phyloP scores from a whole-genome alignment of 2,329 filamentous ascomycete species.

The Hysterium pulicare region DNA sequence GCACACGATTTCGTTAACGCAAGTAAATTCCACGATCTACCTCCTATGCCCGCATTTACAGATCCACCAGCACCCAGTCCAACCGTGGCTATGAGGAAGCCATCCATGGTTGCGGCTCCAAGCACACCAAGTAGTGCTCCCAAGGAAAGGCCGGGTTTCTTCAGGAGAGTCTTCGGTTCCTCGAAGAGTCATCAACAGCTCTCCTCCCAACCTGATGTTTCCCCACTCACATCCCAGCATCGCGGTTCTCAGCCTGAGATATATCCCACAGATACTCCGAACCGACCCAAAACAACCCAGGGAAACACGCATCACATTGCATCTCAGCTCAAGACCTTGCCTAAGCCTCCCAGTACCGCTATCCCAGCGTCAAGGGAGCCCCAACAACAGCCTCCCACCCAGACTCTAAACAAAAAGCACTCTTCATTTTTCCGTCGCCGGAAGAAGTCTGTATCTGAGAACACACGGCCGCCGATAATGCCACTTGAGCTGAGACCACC shows the following conservation, averaged over 20 bases:
- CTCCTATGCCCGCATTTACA: conserved; percentile 43
- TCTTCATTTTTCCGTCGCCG: conserved; percentile 91
- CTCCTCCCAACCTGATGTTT: conserved; percentile 18
- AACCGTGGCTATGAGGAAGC: conserved; percentile 51
- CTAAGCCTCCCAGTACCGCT: conserved; percentile 25
- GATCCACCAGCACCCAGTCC: conserved; percentile 54
- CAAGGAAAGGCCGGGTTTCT: conserved; percentile 78
- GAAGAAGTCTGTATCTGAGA: conserved; percentile 82
- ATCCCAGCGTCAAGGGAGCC: conserved; percentile 18
- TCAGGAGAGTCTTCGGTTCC: conserved; percentile 81
- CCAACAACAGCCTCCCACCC: conserved; percentile 21
- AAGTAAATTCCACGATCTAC: conserved; percentile 41
- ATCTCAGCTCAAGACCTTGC: conserved; percentile 46
- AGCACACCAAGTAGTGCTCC: conserved; percentile 39
- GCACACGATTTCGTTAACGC: conserved; percentile 49
- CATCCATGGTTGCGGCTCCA: conserved; percentile 28
- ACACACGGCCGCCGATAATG: conserved; percentile 58
- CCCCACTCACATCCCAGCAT: conserved; percentile 14
- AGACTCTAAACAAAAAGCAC: conserved; percentile 75
- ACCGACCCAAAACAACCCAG: conserved; percentile 37
- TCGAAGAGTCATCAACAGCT: conserved; percentile 52
- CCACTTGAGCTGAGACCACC: conserved; percentile 40
- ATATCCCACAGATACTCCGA: conserved; percentile 28
- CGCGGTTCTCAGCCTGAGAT: conserved; percentile 18
- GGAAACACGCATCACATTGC: conserved; percentile 43